These are phyloP conservation scores for Anacardium occidentale DNA, from an alignment of 345 rosid species.

Conservation along the genomic window DNA sequence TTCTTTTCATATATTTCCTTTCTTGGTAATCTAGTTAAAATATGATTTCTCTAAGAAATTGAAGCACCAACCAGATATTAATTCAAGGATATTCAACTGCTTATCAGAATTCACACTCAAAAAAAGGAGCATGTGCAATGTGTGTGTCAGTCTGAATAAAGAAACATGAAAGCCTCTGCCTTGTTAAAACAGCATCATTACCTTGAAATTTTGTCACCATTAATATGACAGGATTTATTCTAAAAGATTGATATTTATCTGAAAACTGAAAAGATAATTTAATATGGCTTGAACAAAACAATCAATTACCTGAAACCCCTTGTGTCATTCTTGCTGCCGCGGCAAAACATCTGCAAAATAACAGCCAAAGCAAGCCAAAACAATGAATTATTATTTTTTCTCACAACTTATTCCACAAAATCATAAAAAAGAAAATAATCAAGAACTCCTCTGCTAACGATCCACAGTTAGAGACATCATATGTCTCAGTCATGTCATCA, in stretches of 20 bases:
- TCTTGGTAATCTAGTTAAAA: background rate
- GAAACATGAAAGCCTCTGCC: background rate
- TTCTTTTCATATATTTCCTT: background rate
- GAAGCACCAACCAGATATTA: background rate
- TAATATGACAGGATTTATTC: background rate
- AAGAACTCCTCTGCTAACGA: background rate
- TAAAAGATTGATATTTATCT: background rate
- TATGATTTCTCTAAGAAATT: background rate
- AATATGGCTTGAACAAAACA: background rate
- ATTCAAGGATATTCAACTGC: too few relatives aligned
- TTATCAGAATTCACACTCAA: background rate
- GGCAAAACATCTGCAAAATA: slow-evolving; percentile 81
- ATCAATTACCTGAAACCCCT: slow-evolving; percentile 83
- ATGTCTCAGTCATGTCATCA: background rate
- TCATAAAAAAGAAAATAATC: background rate
- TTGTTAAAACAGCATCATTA: background rate
- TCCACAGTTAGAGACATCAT: background rate
- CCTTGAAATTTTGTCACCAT: background rate
- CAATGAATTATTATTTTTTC: slow-evolving; percentile 15
- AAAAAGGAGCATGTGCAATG: background rate
- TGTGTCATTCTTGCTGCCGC: slow-evolving; percentile 92
- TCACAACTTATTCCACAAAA: background rate
- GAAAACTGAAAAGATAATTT: background rate
- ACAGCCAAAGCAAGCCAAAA: slow-evolving; percentile 18
- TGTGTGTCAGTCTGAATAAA: background rate